A percentile compares a stretch with the other conserved stretches of the same genome.
Evolutionary conservation across 2,329 filamentous ascomycete genomes (phyloP).

Genomic region (Fusarium graminum): DNA sequence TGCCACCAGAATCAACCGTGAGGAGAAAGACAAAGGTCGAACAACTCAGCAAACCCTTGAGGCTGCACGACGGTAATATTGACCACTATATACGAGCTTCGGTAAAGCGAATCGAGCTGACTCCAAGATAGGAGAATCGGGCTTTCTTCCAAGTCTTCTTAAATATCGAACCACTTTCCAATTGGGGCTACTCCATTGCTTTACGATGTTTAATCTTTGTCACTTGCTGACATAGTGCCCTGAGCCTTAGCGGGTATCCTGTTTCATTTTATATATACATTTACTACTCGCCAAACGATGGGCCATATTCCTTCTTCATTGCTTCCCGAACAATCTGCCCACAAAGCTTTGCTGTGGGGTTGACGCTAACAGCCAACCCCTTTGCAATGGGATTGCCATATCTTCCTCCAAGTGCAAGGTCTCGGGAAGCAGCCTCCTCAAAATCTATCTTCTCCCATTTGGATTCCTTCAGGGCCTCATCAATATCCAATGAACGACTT

Average conservation of each 20-base stretch:
- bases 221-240: conserved; percentile 7
- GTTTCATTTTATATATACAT: conserved; percentile 23
- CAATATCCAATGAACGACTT: conserved; percentile 56
- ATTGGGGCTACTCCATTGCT: neutral
- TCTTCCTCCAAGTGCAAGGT: conserved; percentile 73
- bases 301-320: conserved; percentile 76
- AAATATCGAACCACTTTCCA: neutral
- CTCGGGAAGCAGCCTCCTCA: conserved; percentile 71
- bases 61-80: conserved; percentile 58
- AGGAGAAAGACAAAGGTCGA: conserved; percentile 69
- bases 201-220: conserved; percentile 3
- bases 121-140: conserved; percentile 50
- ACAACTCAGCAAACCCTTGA: conserved; percentile 65
- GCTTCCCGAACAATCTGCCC: conserved; percentile 77
- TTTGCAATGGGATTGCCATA: conserved; percentile 76
- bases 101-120: conserved; percentile 14
- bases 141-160: conserved; percentile 44
- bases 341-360: conserved; percentile 77
- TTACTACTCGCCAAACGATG: conserved; percentile 58
- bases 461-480: conserved; percentile 58
- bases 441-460: conserved; percentile 68
- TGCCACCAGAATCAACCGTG: conserved; percentile 69
- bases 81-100: neutral
- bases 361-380: conserved; percentile 72
- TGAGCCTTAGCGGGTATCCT: conserved; percentile 13